These are phyloP conservation scores for Eimeria maxima DNA, from an alignment of 169 alveolate genomes.

Conservation along the genomic window DNA sequence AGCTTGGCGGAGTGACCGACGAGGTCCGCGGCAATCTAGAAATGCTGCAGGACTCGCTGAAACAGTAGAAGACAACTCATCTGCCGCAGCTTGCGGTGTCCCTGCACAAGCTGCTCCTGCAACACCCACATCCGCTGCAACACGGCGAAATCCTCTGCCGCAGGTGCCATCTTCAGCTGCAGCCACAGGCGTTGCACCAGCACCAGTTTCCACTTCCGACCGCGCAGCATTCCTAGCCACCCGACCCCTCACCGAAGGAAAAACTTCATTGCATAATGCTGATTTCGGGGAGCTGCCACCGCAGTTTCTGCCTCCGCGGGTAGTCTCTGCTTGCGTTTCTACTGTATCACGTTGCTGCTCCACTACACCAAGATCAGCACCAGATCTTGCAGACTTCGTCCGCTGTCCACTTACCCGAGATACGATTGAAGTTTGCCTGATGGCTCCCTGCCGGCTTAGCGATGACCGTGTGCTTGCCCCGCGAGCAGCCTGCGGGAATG, in stretches of 20 bases:
- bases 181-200: not conserved
- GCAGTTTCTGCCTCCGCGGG: constrained; percentile 20
- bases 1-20: constrained; percentile 77
- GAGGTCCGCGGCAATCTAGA: constrained; percentile 56
- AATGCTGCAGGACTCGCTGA: constrained; percentile 10
- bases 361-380: not conserved
- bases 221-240: not conserved
- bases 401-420: constrained; percentile 18
- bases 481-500: not conserved
- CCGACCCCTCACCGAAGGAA: constrained; percentile 46
- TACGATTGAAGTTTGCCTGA: not conserved
- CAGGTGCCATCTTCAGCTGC: constrained; percentile 18
- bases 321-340: constrained; percentile 26
- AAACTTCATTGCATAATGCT: constrained; percentile 11
- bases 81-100: constrained; percentile 20
- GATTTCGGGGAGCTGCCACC: not conserved
- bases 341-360: constrained; percentile 42
- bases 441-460: not conserved
- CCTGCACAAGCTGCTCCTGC: constrained; percentile 55
- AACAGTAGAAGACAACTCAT: constrained; percentile 1
- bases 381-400: constrained; percentile 19
- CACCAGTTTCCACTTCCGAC: not conserved
- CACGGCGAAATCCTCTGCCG: constrained; percentile 38
- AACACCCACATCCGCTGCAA: constrained; percentile 39
- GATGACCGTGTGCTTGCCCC: constrained; percentile 33